Evolutionary conservation across 2,329 filamentous ascomycete species (phyloP).

Genomic region (Fusarium circinatum): DNA sequence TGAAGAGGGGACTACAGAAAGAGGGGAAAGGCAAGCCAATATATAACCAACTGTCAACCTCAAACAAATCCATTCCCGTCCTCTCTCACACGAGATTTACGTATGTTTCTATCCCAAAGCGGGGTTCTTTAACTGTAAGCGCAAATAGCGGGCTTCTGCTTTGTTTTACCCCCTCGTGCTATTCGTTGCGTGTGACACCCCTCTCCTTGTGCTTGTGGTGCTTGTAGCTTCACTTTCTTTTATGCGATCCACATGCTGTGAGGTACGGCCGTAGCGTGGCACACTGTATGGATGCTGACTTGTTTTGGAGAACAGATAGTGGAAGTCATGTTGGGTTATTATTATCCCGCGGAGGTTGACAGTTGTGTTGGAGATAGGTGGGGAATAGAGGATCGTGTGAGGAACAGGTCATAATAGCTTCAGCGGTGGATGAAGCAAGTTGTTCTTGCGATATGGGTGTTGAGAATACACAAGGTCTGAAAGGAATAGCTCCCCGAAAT

Average conservation of each 20-base stretch:
- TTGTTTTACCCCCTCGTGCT: slow-evolving; percentile 37
- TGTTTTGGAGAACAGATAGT: neutral
- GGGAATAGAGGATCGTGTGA: slow-evolving; percentile 26
- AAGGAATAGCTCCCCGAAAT: neutral
- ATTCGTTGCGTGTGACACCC: slow-evolving; percentile 33
- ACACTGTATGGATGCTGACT: neutral
- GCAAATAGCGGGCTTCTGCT: slow-evolving; percentile 34
- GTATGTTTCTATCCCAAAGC: slow-evolving; percentile 22
- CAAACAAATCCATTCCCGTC: slow-evolving; percentile 10
- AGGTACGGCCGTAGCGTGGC: slow-evolving; percentile 1
- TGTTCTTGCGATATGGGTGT: neutral
- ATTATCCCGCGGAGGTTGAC: neutral
- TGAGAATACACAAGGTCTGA: neutral
- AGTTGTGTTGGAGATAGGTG: slow-evolving; percentile 9
- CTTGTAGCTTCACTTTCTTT: slow-evolving; percentile 2
- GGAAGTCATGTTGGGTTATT: neutral
- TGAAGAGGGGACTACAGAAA: neutral
- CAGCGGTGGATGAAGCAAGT: slow-evolving; percentile 17
- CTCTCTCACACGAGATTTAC: slow-evolving; percentile 29
- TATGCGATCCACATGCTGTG: slow-evolving; percentile 9
- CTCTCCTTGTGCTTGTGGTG: neutral
- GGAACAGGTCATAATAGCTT: slow-evolving; percentile 32
- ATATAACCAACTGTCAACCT: slow-evolving; percentile 11
- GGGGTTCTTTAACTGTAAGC: slow-evolving; percentile 22
- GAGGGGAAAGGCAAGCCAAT: neutral